Conservation (phyloP, 495 filamentous ascomycete species). For the Penicillium chermesinum region DNA sequence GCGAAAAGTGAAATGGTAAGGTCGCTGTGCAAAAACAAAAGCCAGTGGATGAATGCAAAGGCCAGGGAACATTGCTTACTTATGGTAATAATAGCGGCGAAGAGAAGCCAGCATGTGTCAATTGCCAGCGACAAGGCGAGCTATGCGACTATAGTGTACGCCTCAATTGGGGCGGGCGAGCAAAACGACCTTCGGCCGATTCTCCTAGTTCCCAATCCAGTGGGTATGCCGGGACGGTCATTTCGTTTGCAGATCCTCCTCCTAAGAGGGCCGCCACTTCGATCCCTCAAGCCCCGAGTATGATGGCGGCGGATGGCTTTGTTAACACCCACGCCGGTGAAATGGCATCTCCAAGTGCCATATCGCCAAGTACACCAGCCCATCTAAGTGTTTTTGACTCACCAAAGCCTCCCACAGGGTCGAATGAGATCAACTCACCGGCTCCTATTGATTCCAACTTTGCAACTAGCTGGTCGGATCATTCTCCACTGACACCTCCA, state of each 20-base stretch:
- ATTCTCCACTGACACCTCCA: conserved; percentile 16
- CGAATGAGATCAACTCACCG: conserved; percentile 19
- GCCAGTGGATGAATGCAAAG: not conserved
- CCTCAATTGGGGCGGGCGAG: conserved; percentile 76
- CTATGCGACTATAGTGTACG: conserved; percentile 81
- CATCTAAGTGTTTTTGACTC: conserved; percentile 21
- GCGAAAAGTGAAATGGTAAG: conserved; percentile 77
- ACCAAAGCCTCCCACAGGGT: conserved; percentile 20
- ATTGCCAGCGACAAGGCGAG: conserved; percentile 72
- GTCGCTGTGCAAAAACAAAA: not conserved
- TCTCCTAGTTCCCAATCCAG: conserved; percentile 34
- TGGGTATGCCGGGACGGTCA: conserved; percentile 20
- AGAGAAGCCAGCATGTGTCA: conserved; percentile 70
- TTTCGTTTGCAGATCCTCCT: conserved; percentile 16
- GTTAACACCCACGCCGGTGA: conserved; percentile 9
- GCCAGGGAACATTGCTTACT: not conserved
- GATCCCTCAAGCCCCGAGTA: conserved; percentile 11
- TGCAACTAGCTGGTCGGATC: conserved; percentile 22
- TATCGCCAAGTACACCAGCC: conserved; percentile 17
- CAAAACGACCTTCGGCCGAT: conserved; percentile 37
- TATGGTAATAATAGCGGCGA: conserved; percentile 50
- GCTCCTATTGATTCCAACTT: conserved; percentile 16
- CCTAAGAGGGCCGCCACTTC: conserved; percentile 7
- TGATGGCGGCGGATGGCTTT: conserved; percentile 13
- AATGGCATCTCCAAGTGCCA: conserved; percentile 9